These are phyloP conservation scores for Eimeria praecox DNA, from an alignment of 169 alveolate genomes.

Conservation along the genomic window DNA sequence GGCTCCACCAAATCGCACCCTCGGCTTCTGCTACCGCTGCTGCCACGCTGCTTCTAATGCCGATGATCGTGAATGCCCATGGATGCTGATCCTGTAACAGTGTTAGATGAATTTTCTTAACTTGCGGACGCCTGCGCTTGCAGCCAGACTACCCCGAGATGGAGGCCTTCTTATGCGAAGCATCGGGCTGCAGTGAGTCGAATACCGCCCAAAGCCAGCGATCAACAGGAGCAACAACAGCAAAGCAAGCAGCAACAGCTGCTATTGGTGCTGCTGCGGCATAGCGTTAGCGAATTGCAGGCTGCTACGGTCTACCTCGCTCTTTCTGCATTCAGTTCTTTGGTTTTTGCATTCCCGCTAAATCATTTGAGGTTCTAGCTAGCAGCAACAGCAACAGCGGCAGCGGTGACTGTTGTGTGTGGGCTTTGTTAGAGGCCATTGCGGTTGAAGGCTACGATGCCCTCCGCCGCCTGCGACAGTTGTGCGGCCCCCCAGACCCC, in stretches of 20 bases:
- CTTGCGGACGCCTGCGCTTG: background rate
- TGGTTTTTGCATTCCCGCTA: too few species aligned
- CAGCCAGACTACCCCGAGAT: slow-evolving; percentile 54
- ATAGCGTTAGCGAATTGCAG: background rate
- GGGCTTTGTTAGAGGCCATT: slow-evolving; percentile 28
- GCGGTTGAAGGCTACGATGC: slow-evolving; percentile 67
- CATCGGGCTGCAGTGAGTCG: slow-evolving; percentile 64
- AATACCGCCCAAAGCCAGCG: background rate
- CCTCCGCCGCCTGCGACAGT: slow-evolving; percentile 63
- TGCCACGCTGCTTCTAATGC: background rate
- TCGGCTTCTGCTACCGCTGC: background rate
- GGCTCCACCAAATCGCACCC: background rate
- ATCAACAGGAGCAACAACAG: background rate
- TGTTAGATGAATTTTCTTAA: background rate
- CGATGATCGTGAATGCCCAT: background rate
- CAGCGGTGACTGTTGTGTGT: background rate
- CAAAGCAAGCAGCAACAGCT: background rate
- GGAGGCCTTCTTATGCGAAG: slow-evolving; percentile 56
- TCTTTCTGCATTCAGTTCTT: background rate
- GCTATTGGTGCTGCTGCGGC: background rate
- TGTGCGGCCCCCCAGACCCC: slow-evolving; percentile 72
- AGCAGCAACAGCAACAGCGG: slow-evolving; percentile 12
- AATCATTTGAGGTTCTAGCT: background rate
- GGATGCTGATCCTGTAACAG: background rate
- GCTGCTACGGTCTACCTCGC: background rate